Conservation (phyloP, 495 filamentous ascomycete species). For the Tuber indicum region DNA sequence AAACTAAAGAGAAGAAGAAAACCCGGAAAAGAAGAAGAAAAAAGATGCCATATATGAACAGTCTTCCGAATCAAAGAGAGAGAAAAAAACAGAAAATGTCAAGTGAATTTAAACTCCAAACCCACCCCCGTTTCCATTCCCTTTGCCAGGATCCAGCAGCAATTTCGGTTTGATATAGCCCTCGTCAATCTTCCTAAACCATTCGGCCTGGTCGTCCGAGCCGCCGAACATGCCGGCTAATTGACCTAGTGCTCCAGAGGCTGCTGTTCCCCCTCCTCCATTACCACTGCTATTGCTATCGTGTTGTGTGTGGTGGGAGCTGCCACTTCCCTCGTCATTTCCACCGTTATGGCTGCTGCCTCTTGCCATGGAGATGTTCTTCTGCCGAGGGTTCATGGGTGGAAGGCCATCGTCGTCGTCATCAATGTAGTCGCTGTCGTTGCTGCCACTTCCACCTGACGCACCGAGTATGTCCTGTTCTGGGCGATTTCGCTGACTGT, state of each 20-base stretch:
- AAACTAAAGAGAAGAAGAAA: not conserved
- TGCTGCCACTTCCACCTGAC: not conserved
- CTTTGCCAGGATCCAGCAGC: conserved; percentile 65
- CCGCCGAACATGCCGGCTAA: conserved; percentile 59
- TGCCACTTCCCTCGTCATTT: conserved; percentile 33
- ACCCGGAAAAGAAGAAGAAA: not conserved
- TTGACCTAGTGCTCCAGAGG: conserved; percentile 61
- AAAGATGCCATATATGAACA: not conserved
- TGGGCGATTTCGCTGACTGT: conserved; percentile 15
- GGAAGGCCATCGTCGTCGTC: conserved; percentile 37
- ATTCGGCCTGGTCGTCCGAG: conserved; percentile 77
- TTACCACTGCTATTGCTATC: conserved; percentile 34
- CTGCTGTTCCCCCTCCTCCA: conserved; percentile 44
- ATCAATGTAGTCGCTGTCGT: conserved; percentile 21
- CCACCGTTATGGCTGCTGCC: conserved; percentile 6
- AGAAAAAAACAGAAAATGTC: not conserved
- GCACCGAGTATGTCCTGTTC: conserved; percentile 9
- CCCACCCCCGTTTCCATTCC: conserved; percentile 26
- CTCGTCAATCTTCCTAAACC: conserved; percentile 92
- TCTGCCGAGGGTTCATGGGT: conserved; percentile 27
- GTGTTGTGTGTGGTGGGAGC: conserved; percentile 47
- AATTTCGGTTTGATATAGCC: conserved; percentile 93
- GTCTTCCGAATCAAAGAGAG: not conserved
- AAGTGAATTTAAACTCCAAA: conserved; percentile 14
- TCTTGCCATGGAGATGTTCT: conserved; percentile 13